A percentile compares a stretch with the other conserved stretches of the same genome.
phyloP scores from a whole-genome alignment of 768 basidiomycete species.

The Hemileccinum rubropunctum region DNA sequence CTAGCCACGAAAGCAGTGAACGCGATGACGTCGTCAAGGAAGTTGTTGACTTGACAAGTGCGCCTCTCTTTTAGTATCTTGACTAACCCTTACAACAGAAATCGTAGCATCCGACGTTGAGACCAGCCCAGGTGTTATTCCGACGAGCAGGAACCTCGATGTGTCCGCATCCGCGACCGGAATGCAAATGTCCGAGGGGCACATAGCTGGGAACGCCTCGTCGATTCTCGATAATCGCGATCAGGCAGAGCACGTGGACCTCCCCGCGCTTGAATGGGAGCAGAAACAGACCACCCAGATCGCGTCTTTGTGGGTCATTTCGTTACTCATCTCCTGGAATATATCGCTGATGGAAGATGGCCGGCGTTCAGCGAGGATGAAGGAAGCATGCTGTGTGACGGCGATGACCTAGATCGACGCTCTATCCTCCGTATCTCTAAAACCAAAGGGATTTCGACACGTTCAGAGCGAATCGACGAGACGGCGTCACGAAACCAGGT shows the following conservation, averaged over 20 bases:
- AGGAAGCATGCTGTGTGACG: no score
- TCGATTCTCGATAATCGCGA: background rate
- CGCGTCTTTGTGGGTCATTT: background rate
- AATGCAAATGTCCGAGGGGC: background rate
- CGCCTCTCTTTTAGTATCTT: background rate
- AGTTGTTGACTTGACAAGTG: background rate
- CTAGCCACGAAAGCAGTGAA: background rate
- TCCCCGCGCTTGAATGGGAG: background rate
- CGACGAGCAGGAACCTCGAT: background rate
- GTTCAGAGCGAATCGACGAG: background rate
- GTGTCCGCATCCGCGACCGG: background rate
- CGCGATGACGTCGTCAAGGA: background rate
- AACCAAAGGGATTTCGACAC: background rate
- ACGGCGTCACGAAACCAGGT: background rate
- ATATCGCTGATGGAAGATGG: background rate
- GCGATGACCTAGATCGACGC: no score
- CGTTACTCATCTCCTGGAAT: background rate
- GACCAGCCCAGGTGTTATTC: background rate
- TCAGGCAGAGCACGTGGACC: background rate
- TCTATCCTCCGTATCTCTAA: background rate
- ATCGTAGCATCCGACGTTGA: background rate
- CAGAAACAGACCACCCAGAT: background rate
- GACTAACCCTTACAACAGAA: background rate
- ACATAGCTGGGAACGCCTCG: background rate
- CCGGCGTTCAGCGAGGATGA: no score